Percentiles rank a stretch among this genome's conserved stretches.
phyloP scores from a whole-genome alignment of 2,329 filamentous ascomycete genomes.

The Cladophialophora chaetospira region DNA sequence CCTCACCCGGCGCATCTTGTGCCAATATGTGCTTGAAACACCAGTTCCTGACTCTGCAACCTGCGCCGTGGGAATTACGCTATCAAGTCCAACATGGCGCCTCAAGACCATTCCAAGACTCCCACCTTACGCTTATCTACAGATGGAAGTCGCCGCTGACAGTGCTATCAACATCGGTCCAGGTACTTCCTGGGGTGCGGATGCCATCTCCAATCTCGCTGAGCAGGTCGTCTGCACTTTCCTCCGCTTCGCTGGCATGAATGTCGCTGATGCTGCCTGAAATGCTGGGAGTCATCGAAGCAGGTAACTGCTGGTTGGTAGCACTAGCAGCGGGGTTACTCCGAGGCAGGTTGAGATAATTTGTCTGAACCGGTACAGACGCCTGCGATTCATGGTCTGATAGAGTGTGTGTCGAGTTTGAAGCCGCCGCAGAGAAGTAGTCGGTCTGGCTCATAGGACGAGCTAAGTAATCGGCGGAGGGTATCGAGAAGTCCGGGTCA shows the following conservation, averaged over 20 bases:
- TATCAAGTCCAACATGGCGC: no score
- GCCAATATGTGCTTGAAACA: no score
- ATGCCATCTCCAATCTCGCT: conserved; percentile 36
- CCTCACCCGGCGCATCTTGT: neutral
- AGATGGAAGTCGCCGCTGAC: conserved; percentile 33
- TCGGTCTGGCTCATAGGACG: conserved; percentile 31
- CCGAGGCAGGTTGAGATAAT: neutral
- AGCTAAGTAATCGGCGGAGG: conserved; percentile 20
- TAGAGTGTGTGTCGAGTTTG: conserved; percentile 36
- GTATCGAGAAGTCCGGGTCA: conserved; percentile 34
- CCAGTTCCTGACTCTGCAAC: no score
- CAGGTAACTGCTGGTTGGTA: neutral
- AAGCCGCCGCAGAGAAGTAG: conserved; percentile 34
- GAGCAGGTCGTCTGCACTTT: conserved; percentile 35
- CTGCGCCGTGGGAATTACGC: no score
- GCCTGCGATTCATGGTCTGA: conserved; percentile 39
- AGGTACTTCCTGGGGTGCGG: conserved; percentile 37
- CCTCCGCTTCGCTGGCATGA: conserved; percentile 32
- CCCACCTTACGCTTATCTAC: conserved; percentile 17
- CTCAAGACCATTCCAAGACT: no score
- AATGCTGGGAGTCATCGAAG: conserved; percentile 27
- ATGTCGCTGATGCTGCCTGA: conserved; percentile 28
- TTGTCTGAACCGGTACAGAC: conserved; percentile 1
- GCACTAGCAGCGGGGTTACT: neutral
- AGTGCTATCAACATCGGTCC: conserved; percentile 39